Base-by-base conservation (phyloP, 208 protist species). In the Acanthamoeba royreba region DNA sequence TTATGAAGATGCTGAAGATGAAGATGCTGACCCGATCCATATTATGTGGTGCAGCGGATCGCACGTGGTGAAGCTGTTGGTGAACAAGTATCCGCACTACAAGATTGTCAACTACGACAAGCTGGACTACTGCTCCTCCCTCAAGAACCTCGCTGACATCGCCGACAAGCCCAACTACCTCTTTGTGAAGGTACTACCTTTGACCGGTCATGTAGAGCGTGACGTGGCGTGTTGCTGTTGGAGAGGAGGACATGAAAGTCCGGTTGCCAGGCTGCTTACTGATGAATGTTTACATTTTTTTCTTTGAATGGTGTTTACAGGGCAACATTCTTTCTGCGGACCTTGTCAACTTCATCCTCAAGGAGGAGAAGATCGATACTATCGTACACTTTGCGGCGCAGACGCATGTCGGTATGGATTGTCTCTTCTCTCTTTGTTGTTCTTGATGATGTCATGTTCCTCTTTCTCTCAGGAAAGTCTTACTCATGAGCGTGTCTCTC, bases 331-430 rank as follows among this genome's bases (percentile, higher is more conserved):
- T 87, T 9, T 96, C 97, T 53, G 47, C 93, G 0, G 97, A 98
- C 42, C 93, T 98, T 4, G 94, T 98, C 13, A 88, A 93, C n/a
- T 74, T 97, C 66, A 45, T 98, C 11, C 74, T 99, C 35, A 47
- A 96, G 55, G 93, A 94, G 8, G 92, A 98, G 66, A 13, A 97
- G 31, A 97, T 99, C 72, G 98, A 99, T 94, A 98, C 98, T 25
- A 95, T 99, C 61, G 95, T 99, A 8, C 96, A 99, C 95, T 98
- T 99, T 96, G 98, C 98, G 0, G 98, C 98, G 11, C 97, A 99
- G 94, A 98, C 97, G 0, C 98, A 99, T 96, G 98, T 99, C 15
- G 95, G 92, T 94, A 61, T 1, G 52, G 7, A 17, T 25, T 0
- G 0, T 0, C 47, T 15, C 31, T 28, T 7, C 31, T 83, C 25